Percentiles rank a stretch among this genome's conserved stretches.
Evolutionary conservation across 495 filamentous ascomycete species (phyloP).

Genomic region (Aspergillus hancockii): DNA sequence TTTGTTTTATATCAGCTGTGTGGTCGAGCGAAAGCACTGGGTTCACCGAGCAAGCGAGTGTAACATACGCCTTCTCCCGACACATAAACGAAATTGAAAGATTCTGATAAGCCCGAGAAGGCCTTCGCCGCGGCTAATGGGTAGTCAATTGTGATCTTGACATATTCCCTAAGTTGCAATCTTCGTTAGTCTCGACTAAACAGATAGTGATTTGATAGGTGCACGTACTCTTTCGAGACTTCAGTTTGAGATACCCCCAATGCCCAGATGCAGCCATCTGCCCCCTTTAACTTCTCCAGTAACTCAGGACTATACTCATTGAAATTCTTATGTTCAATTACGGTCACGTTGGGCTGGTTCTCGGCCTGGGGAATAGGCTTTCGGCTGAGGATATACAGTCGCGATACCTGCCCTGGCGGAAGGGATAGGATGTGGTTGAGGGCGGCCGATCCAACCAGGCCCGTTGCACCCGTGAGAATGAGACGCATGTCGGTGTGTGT

Average conservation of each 20-base stretch:
- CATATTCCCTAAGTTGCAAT: constrained; percentile 54
- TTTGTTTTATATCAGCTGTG: background rate
- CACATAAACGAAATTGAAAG: constrained; percentile 71
- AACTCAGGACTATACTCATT: constrained; percentile 52
- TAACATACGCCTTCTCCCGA: constrained; percentile 53
- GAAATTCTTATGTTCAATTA: constrained; percentile 70
- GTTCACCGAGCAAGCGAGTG: too few species aligned
- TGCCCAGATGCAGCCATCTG: constrained; percentile 71
- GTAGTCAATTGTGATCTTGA: constrained; percentile 66
- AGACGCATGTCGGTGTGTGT: constrained; percentile 57
- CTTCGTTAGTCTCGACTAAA: background rate
- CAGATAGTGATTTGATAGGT: too few species aligned
- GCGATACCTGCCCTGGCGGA: constrained; percentile 46
- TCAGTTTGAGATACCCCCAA: constrained; percentile 59
- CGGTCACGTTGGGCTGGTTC: constrained; percentile 58
- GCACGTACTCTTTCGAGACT: constrained; percentile 59
- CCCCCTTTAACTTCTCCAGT: constrained; percentile 61
- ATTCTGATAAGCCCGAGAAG: constrained; percentile 53
- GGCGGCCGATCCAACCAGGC: constrained; percentile 65
- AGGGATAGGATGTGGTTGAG: constrained; percentile 64
- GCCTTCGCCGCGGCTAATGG: constrained; percentile 61
- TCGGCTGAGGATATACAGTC: constrained; percentile 66
- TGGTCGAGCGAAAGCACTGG: too few species aligned
- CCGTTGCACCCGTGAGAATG: constrained; percentile 74
- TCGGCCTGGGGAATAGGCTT: constrained; percentile 65